Conservation (phyloP, 768 basidiomycete genomes). For the Pleurotus platypus region DNA sequence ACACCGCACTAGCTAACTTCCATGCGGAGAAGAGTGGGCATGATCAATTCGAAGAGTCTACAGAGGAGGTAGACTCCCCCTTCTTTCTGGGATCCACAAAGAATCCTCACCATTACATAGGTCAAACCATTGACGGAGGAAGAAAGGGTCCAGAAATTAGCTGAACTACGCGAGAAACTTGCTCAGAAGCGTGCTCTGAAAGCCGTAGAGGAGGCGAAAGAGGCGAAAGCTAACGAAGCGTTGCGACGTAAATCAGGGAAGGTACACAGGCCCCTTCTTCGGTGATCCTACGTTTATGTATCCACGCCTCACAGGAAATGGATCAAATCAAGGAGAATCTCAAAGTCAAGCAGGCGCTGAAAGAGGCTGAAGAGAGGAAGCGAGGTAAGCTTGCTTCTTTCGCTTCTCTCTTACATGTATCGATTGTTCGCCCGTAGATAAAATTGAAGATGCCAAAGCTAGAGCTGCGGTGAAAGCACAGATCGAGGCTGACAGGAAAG, state of each 20-base stretch:
- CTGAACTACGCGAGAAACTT: constrained; percentile 77
- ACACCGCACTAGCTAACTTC: constrained; percentile 84
- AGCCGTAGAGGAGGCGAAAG: constrained; percentile 69
- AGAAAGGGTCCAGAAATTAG: constrained; percentile 80
- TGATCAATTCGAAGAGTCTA: constrained; percentile 93
- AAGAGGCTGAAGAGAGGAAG: constrained; percentile 80
- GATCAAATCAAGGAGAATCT: constrained; percentile 71
- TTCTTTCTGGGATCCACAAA: not conserved
- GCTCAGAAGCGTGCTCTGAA: constrained; percentile 74
- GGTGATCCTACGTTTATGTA: not conserved
- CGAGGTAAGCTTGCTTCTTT: constrained; percentile 46
- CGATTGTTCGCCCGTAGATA: constrained; percentile 52
- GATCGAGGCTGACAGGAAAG: constrained; percentile 91
- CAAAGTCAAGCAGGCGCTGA: constrained; percentile 72
- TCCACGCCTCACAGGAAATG: constrained; percentile 51
- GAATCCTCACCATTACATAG: constrained; percentile 30
- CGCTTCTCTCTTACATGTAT: not conserved
- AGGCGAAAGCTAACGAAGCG: constrained; percentile 68
- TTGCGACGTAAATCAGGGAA: constrained; percentile 85
- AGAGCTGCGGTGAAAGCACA: constrained; percentile 87
- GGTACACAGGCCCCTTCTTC: constrained; percentile 24
- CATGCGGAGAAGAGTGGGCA: constrained; percentile 96
- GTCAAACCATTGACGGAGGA: constrained; percentile 95
- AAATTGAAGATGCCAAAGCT: constrained; percentile 84
- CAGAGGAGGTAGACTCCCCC: constrained; percentile 66